Conservation (phyloP, 768 basidiomycete species). For the Sistotremastrum suecicum region DNA sequence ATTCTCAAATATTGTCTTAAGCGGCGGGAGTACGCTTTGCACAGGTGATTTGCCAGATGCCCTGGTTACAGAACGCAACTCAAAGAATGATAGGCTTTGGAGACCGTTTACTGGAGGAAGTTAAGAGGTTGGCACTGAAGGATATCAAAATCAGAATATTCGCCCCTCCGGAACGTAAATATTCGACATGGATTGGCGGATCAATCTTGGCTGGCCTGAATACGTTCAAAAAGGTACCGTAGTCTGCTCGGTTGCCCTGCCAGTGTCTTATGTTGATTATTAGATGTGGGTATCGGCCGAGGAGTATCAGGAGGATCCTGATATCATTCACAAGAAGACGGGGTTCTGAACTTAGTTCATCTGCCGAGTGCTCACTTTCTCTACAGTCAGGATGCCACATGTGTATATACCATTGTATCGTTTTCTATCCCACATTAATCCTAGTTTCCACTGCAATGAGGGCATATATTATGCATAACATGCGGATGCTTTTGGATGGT, state of each 20-base stretch:
- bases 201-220: slow-evolving; percentile 91
- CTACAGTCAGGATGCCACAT: neutral
- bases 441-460: too few relatives aligned
- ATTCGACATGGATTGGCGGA: slow-evolving; percentile 94
- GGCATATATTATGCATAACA: too few relatives aligned
- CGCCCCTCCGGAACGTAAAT: slow-evolving; percentile 98
- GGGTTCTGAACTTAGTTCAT: slow-evolving; percentile 39
- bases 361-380: neutral
- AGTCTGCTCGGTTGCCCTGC: slow-evolving; percentile 4
- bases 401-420: slow-evolving; percentile 1
- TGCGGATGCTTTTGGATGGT: too few relatives aligned
- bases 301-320: slow-evolving; percentile 98
- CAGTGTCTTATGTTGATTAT: slow-evolving; percentile 5
- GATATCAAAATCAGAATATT: slow-evolving; percentile 99
- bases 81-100: slow-evolving; percentile 51
- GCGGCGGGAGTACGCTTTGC: slow-evolving; percentile 92
- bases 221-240: slow-evolving; percentile 90
- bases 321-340: slow-evolving; percentile 93
- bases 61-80: neutral
- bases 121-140: slow-evolving; percentile 89
- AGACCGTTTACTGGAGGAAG: slow-evolving; percentile 89
- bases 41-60: slow-evolving; percentile 40
- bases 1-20: slow-evolving; percentile 93
- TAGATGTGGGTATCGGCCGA: slow-evolving; percentile 99
- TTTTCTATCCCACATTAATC: neutral